Evolutionary conservation across 148 eudicot species (phyloP).

Genomic region (Camellia granthamiana): DNA sequence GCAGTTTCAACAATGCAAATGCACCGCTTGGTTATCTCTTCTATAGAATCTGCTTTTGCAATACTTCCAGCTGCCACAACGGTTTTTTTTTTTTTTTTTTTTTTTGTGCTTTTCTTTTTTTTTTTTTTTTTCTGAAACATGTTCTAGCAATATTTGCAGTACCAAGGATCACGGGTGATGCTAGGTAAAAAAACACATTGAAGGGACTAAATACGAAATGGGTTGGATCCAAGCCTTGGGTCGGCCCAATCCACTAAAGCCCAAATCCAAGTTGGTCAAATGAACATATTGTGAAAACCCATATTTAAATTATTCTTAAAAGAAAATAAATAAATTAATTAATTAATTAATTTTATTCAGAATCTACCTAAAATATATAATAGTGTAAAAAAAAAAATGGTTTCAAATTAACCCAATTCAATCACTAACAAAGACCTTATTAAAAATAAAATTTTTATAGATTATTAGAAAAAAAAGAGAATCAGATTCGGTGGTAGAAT

Average conservation of each 20-base stretch:
- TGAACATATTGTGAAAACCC: too few relatives aligned
- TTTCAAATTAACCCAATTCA: too few relatives aligned
- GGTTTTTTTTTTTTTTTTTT: conserved; percentile 62
- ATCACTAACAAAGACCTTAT: too few relatives aligned
- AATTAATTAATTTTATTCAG: too few relatives aligned
- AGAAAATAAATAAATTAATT: too few relatives aligned
- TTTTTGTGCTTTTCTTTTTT: conserved; percentile 47
- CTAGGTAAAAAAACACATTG: conserved; percentile 44
- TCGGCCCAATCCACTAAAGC: not conserved
- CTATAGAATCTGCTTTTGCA: conserved; percentile 60
- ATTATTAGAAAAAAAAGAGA: too few relatives aligned
- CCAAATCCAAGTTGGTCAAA: not conserved
- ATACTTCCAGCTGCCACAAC: conserved; percentile 86
- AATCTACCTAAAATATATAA: too few relatives aligned
- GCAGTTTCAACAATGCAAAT: conserved; percentile 52
- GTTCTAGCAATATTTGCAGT: conserved; percentile 58
- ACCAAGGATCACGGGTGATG: conserved; percentile 60
- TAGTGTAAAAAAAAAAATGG: too few relatives aligned
- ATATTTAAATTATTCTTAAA: too few relatives aligned
- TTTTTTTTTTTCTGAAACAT: conserved; percentile 45
- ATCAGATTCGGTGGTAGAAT: too few relatives aligned
- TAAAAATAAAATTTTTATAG: too few relatives aligned
- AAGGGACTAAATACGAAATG: conserved; percentile 25
- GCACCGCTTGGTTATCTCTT: conserved; percentile 63
- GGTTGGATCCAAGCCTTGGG: not conserved